Evolutionary conservation across 345 rosid genomes (phyloP), one percentile per base, ranked within the genome.

Genomic region (Boechera divaricarpa): DNA sequence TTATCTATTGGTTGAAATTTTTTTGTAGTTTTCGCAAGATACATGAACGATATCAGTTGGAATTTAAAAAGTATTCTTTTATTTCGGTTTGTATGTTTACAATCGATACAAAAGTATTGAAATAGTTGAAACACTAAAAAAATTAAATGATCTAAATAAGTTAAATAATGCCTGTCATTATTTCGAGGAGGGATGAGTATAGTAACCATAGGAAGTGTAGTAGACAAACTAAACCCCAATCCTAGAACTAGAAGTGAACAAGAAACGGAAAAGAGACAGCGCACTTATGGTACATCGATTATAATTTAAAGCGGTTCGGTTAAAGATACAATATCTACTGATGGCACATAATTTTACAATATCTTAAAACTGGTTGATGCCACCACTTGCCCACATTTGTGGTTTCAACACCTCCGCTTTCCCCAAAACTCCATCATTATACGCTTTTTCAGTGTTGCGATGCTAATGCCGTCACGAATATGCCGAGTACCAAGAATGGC

Each of bases 401-500:
- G 57, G 56, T 62, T 68, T 33, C 8, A 32, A 31, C 41, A 3
- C 11, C 2, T 68, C 47, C 15, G 47, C 28, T 13, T 44, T 13
- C 56, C 1, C 51, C 64, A 33, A 52, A 69, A 69, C 64, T 26
- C 7, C 35, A 54, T 24, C 35, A 24, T 1, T 10, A 10, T 47
- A 69, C 24, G 18, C 5, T n/a, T 33, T 3, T 57, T 78, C 70
- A 95, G 75, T 90, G 96, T 80, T 92, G 93, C 8, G 90, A 88
- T 29, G 99, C 99, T 73, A 95, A 78, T 49, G 99, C 98, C 39
- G 98, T 95, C 68, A 95, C 98, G 81, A 95, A 69, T 53, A 92
- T 78, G 67, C 99, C 99, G 2, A 95, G 94, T 65, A 92, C 92
- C 63, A 95, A 83, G 78, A 95, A 95, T 29, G 99, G 98, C 52